These are phyloP conservation scores for Candida glaebosa DNA, from an alignment of 805 yeast species.

Conservation along the genomic window DNA sequence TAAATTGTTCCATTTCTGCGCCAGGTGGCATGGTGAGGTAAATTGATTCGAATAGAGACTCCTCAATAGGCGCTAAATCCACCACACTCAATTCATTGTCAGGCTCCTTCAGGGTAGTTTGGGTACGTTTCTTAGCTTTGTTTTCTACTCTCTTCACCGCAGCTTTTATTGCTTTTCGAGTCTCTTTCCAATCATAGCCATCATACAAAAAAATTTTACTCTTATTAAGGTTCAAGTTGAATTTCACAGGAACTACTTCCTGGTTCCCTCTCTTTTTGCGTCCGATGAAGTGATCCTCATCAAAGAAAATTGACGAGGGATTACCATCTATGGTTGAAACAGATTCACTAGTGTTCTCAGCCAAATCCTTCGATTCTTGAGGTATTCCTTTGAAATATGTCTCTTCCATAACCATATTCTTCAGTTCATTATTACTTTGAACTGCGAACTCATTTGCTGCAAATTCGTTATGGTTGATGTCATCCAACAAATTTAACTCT, in stretches of 20 bases:
- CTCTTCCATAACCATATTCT: not conserved
- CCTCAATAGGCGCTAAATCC: constrained; percentile 42
- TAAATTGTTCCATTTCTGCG: constrained; percentile 42
- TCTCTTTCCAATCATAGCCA: constrained; percentile 89
- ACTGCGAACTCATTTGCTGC: not conserved
- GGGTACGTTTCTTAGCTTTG: constrained; percentile 6
- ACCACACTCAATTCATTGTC: constrained; percentile 11
- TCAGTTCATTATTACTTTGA: not conserved
- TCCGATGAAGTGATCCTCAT: constrained; percentile 24
- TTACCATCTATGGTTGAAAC: constrained; percentile 1
- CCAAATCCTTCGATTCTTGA: not conserved
- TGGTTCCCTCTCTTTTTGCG: not conserved
- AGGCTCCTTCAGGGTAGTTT: constrained; percentile 7
- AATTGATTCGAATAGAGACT: constrained; percentile 74
- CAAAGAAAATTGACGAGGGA: constrained; percentile 13
- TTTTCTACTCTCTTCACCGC: constrained; percentile 61
- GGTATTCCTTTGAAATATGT: not conserved
- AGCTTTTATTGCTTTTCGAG: constrained; percentile 62
- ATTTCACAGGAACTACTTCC: constrained; percentile 19
- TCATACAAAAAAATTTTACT: constrained; percentile 59
- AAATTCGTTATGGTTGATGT: constrained; percentile 36
- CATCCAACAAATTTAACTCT: constrained; percentile 39
- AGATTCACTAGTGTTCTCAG: constrained; percentile 4
- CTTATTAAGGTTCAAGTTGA: constrained; percentile 36
- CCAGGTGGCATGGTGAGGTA: constrained; percentile 58